Conservation (phyloP, 768 basidiomycete species). For the Trametes gibbosa region DNA sequence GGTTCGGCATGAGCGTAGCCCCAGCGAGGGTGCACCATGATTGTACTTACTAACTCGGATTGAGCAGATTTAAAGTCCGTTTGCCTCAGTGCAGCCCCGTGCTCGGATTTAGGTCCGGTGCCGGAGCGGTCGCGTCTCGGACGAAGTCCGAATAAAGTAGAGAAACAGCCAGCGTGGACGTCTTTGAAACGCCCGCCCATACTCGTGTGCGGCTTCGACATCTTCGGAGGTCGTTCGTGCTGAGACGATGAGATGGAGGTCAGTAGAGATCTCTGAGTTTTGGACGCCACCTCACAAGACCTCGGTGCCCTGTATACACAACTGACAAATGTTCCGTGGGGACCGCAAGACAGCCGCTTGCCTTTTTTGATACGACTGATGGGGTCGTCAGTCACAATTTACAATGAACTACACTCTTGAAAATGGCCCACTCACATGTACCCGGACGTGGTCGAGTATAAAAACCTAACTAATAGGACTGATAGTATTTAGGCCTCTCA, state of each 20-base stretch:
- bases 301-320: too few species aligned
- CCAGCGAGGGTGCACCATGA: not conserved
- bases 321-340: slow-evolving; percentile 12
- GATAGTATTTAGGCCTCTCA: too few species aligned
- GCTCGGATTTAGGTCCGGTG: not conserved
- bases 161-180: not conserved
- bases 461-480: too few species aligned
- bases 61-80: too few species aligned
- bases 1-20: not conserved
- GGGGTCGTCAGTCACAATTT: not conserved
- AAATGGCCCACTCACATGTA: too few species aligned
- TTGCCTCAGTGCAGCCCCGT: not conserved
- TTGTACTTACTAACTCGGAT: not conserved
- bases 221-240: too few species aligned
- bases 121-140: not conserved
- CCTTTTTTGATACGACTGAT: not conserved
- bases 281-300: too few species aligned
- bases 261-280: too few species aligned
- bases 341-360: slow-evolving; percentile 4
- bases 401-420: too few species aligned
- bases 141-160: not conserved
- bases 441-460: not conserved
- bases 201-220: too few species aligned
- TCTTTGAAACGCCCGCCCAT: not conserved
- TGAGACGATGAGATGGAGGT: too few species aligned